Base-by-base conservation (phyloP, 2,329 filamentous ascomycete genomes). In the Kalmusia sp. region DNA sequence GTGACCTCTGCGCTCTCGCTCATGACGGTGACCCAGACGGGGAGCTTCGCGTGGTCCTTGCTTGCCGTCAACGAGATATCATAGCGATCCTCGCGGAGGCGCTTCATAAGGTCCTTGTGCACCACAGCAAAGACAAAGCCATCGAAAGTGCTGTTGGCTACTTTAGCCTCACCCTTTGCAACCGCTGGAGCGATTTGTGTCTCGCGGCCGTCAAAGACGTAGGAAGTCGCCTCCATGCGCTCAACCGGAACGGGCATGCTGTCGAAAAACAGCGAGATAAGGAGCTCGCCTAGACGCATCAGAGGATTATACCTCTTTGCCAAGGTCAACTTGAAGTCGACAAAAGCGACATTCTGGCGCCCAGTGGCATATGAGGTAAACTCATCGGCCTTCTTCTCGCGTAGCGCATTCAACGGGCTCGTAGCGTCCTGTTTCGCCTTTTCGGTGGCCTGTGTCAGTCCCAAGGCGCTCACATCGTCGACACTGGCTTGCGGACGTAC, bases 1-100 rank as follows among this genome's bases (percentile, higher is more conserved):
- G 93, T 97, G 65, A 99, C 88, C 78, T 98, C 95, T 53, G 93
- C 92, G 76, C 88, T 96, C 82, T 99, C 95, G 70, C 87, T 96
- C 95, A 99, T 98, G 70, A 97, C 86, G 11, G 92, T 96, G 50
- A 89, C 82, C 93, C 93, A 99, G 59, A 83, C 78, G 28, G 95
- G 93, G 28, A 99, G 86, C 81, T 96, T 97, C 50, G 89, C 73
- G 77, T 93, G 86, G 69, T 99, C 95, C 83, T 96, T 96, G 71
- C 93, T 97, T 61, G 87, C 87, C 35, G 95, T 97, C 63, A 99
- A 84, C 48, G 91, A 96, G 49, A 97, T 81, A 73, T 99, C 95
- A 78, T 97, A 99, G 65, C 95, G 90, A 59, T 96, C 92, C 41
- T 96, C 90, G 57, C 95, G 89, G 65, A 96, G 84, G 67, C 86